Conservation (phyloP, 768 basidiomycete species). For the Auricularia cornea region DNA sequence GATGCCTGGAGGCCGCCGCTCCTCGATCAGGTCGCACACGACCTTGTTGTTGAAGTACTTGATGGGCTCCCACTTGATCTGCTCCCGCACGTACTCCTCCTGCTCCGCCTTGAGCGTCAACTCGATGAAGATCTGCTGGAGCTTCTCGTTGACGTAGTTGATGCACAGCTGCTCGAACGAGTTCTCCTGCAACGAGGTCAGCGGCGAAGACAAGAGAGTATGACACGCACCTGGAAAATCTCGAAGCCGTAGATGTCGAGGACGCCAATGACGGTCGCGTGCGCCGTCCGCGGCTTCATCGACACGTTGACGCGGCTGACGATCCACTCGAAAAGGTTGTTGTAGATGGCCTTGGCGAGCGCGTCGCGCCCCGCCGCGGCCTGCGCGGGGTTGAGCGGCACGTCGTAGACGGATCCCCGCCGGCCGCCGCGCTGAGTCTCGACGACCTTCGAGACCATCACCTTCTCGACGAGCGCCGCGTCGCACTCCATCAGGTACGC, state of each 20-base stretch:
- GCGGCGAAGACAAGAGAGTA: not conserved
- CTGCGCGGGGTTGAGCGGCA: slow-evolving; percentile 89
- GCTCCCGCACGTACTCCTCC: slow-evolving; percentile 96
- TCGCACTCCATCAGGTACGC: slow-evolving; percentile 92
- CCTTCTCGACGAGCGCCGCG: slow-evolving; percentile 70
- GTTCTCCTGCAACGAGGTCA: slow-evolving; percentile 54
- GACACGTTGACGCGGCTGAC: slow-evolving; percentile 92
- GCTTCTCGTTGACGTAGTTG: slow-evolving; percentile 99
- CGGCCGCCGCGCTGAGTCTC: slow-evolving; percentile 92
- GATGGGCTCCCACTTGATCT: slow-evolving; percentile 99
- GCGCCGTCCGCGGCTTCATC: slow-evolving; percentile 76
- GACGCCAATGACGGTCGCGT: slow-evolving; percentile 85
- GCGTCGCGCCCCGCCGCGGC: slow-evolving; percentile 86
- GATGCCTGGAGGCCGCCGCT: slow-evolving; percentile 90
- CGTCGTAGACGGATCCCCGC: slow-evolving; percentile 90
- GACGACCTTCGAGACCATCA: slow-evolving; percentile 72
- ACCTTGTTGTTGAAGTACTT: slow-evolving; percentile 99
- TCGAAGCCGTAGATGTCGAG: slow-evolving; percentile 99
- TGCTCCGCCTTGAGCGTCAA: slow-evolving; percentile 98
- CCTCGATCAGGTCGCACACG: slow-evolving; percentile 97
- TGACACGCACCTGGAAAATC: slow-evolving; percentile 72
- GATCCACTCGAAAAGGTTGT: slow-evolving; percentile 99
- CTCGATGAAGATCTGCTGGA: slow-evolving; percentile 99
- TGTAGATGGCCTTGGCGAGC: slow-evolving; percentile 91
- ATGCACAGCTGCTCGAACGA: slow-evolving; percentile 98